Base-by-base conservation (phyloP, 2,329 filamentous ascomycete genomes). In the Penicillium sp. region DNA sequence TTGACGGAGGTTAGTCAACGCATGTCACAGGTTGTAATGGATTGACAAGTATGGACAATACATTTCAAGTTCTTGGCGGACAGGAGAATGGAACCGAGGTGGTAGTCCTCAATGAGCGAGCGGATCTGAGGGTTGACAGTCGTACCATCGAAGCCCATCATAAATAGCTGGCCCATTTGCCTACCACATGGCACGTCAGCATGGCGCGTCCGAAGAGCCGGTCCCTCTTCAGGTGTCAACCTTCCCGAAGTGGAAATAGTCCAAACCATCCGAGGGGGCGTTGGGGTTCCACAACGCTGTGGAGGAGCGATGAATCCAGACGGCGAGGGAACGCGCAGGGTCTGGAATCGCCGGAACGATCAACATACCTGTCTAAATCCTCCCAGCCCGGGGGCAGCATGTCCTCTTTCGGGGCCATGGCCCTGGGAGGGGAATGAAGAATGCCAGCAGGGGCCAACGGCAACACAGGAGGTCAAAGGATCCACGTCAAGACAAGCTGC, bases 51-150 rank as follows among this genome's bases (percentile, higher is more conserved):
- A 27, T 7, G 11, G 17, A 33, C 13, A 89, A 74, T 67, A 82
- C 79, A 82, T 73, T 80, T 81, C 30, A 82, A 64, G 54, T 83
- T 83, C 62, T 83, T 83, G 32, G 80, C 80, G 29, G 78, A 80
- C 38, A 83, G 63, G 70, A 79, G 59, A 58, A 97, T 86, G 36
- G 88, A 93, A 40, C 93, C 93, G 33, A 98, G 76, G 63, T 97
- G 86, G 63, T 82, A 76, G 50, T 81, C 70, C 56, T 81, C 74
- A 53, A 83, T 83, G 29, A 83, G 72, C 32, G 74, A 74, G 51
- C 73, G 75, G 54, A 83, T 81, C 61, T 82, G 76, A 36, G 78
- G 76, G 50, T 77, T 81, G 41, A 83, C 77, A 29, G 73, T 70
- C 29, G 78, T 81, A 33, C 80, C 80, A 69, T 83, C 80, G 58